Base-by-base conservation (phyloP, 1,284 basidiomycete species). In the Grifola frondosa region DNA sequence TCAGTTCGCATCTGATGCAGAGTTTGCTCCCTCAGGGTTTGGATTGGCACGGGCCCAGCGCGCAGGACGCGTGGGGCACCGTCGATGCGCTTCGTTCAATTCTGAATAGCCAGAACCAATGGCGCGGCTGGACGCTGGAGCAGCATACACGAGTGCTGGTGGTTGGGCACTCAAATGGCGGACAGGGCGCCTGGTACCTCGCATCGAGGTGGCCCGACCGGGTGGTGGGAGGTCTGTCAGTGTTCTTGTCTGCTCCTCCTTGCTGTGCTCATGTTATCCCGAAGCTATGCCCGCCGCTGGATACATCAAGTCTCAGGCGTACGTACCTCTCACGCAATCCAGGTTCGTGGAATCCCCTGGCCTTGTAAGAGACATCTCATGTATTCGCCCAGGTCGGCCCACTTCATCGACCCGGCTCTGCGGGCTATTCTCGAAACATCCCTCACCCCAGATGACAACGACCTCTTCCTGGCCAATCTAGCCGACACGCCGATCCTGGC, bases 151-250 rank as follows among this genome's bases (percentile, higher is more conserved):
- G 68, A 22, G 76, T 82, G 0, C 62, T 89, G 9, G 58, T 94
- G 6, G 68, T 94, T 33, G 93, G 93, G 0, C 93, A 97, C 60
- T 95, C 91, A 2, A 97, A 97, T 60, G 93, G 93, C 8, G 93
- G 92, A 3, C 93, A 96, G 64, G 93, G 93, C 0, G 74, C 85
- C 3, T 93, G 91, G 88, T 84, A 91, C 60, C 59, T 86, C 5
- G 80, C 87, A 2, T 75, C 80, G 19, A 73, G 85, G 44, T 88
- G 78, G 59, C 91, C 92, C 0, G 91, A 95, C 60, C 72, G 77
- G 28, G 76, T 91, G 1, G 59, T 84, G 4, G 91, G 75, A 37
- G 77, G 83, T 82, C 50, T 36, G 64, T 38, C 7, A 11, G 29
- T 11, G 11, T 16, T 15, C 11, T 32, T 3, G 20, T 28, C 7